These are phyloP conservation scores for Trifolium fragiferum DNA, from an alignment of 306 rosid genomes.

Conservation along the genomic window DNA sequence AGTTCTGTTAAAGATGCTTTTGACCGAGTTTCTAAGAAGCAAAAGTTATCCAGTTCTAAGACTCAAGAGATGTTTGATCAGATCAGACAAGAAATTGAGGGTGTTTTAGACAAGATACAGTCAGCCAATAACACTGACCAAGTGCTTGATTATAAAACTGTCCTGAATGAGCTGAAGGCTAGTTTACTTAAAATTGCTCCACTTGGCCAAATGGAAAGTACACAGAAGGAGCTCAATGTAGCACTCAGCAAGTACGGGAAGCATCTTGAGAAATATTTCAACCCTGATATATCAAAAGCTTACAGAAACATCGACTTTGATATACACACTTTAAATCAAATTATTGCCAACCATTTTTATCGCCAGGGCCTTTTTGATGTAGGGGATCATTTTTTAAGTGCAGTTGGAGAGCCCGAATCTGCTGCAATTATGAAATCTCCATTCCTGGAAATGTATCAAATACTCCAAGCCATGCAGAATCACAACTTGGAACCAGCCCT, in stretches of 20 bases:
- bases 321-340: slow-evolving; percentile 62
- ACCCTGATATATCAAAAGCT: slow-evolving; percentile 90
- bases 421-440: slow-evolving; percentile 63
- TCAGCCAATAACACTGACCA: slow-evolving; percentile 44
- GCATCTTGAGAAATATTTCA: slow-evolving; percentile 77
- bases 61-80: slow-evolving; percentile 72
- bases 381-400: slow-evolving; percentile 73
- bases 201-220: slow-evolving; percentile 65
- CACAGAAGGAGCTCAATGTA: slow-evolving; percentile 79
- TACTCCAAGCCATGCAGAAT: slow-evolving; percentile 74
- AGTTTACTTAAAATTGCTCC: slow-evolving; percentile 66
- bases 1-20: slow-evolving; percentile 75
- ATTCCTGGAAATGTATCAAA: slow-evolving; percentile 79
- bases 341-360: slow-evolving; percentile 83
- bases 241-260: slow-evolving; percentile 83
- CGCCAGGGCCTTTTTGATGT: slow-evolving; percentile 80
- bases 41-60: slow-evolving; percentile 70
- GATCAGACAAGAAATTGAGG: slow-evolving; percentile 64
- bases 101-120: slow-evolving; percentile 65
- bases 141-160: slow-evolving; percentile 43
- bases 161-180: slow-evolving; percentile 63
- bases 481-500: slow-evolving; percentile 82
- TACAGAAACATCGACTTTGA: slow-evolving; percentile 77
- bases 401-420: slow-evolving; percentile 68
- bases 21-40: slow-evolving; percentile 79